Conservation (phyloP, 1,139 yeast genomes). For the Saccharomycopsis crataegensis region DNA sequence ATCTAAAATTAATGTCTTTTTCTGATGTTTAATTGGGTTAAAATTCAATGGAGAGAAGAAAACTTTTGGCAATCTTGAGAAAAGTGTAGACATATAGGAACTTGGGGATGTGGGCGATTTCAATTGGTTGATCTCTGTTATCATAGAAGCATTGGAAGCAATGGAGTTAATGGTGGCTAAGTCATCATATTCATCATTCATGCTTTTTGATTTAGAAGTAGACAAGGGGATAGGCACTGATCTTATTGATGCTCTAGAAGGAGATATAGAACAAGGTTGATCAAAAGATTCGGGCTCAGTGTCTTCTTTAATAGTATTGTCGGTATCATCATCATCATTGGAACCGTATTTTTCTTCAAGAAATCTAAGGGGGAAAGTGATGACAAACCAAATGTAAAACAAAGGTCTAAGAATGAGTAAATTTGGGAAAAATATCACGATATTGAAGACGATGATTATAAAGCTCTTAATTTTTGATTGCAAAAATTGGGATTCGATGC, state of each 20-base stretch:
- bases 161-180: constrained; percentile 16
- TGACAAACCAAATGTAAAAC: constrained; percentile 34
- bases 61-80: constrained; percentile 26
- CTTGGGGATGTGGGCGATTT: constrained; percentile 46
- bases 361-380: constrained; percentile 43
- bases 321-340: not conserved
- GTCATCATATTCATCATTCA: constrained; percentile 16
- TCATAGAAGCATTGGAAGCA: constrained; percentile 9
- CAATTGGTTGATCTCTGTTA: constrained; percentile 35
- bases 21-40: constrained; percentile 37
- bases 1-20: constrained; percentile 76
- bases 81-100: constrained; percentile 18
- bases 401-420: constrained; percentile 39
- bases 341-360: constrained; percentile 26
- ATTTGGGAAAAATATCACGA: constrained; percentile 37
- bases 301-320: not conserved
- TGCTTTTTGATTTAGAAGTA: not conserved
- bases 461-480: not conserved
- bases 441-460: constrained; percentile 15
- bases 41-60: constrained; percentile 40
- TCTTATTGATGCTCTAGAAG: no score
- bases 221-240: no score
- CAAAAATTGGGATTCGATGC: not conserved
- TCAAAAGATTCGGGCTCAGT: no score
- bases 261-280: no score